Base-by-base conservation (phyloP, 495 filamentous ascomycete species). In the Lasiosphaeria hispida region DNA sequence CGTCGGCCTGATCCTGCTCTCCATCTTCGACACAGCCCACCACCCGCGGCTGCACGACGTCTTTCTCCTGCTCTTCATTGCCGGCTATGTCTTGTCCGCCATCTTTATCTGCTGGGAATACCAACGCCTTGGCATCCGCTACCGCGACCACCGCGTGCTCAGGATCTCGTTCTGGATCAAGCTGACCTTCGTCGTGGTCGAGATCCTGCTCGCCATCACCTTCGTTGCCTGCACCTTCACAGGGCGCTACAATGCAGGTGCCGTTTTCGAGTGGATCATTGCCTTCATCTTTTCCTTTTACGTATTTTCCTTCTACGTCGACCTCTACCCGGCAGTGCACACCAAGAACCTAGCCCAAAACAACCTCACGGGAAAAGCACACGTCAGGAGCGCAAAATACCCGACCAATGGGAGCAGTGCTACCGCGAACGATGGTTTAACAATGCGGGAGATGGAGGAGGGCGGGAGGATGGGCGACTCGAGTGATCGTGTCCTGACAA, bases 251-350 rank as follows among this genome's bases (percentile, higher is more conserved):
- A 82, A 89, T 68, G 58, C 73, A 1, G 84, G 77, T 13, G 86
- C 86, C 0, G 75, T 87, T 13, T 67, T 90, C 34, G 78, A 80
- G 67, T 97, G 92, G 92, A 59, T 86, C 51, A 87, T 98, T 59
- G 86, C 92, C 18, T 86, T 97, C 63, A 77, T 97, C 59, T 98
- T 96, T 75, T 92, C 87, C 9, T 88, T 90, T 64, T 97, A 95
- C 70, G 77, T 96, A 41, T 81, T 96, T 47, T 91, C 89, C 39
- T 97, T 96, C 75, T 83, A 88, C 53, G 75, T 97, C 65, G 94
- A 98, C 69, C 78, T 98, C 38, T 75, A 91, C 50, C 94, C 94
- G 0, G 90, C 91, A 15, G 79, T 88, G 2, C 77, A 81, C 11
- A 90, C 83, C 4, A 87, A 85, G 60, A 52, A 58, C 33, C 15